Evolutionary conservation across 345 rosid species (phyloP).

Genomic region (Rhodamnia rubescens): DNA sequence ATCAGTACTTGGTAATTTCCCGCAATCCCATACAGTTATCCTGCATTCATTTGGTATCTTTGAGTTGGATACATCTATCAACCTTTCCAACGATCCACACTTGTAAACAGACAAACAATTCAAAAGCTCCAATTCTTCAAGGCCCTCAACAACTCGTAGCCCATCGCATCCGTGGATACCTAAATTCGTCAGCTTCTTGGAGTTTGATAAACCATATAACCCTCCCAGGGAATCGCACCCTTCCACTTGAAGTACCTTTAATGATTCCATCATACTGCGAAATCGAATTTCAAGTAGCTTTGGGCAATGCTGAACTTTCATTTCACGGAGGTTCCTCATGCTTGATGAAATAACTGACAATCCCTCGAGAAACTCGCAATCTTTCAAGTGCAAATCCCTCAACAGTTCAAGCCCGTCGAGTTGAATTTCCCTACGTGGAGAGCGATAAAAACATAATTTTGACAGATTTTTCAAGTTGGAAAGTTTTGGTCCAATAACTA

Average conservation of each 20-base stretch:
- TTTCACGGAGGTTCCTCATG: background rate
- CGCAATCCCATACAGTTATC: too few species aligned
- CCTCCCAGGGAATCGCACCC: accelerated
- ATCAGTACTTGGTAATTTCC: too few species aligned
- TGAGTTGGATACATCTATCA: background rate
- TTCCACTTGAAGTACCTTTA: accelerated
- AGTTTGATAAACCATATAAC: background rate
- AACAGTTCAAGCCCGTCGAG: background rate
- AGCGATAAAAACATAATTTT: background rate
- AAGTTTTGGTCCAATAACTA: too few species aligned
- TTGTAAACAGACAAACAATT: accelerated
- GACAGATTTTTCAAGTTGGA: background rate
- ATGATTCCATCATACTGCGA: background rate
- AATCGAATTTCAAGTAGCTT: background rate
- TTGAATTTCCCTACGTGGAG: background rate
- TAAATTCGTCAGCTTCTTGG: background rate
- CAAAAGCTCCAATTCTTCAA: background rate
- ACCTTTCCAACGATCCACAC: background rate
- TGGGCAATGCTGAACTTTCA: accelerated
- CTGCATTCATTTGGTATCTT: background rate
- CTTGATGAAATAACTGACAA: background rate
- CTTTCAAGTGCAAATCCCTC: accelerated
- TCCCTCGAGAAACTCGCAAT: background rate
- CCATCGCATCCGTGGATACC: accelerated
- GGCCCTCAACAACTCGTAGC: too few species aligned